These are phyloP conservation scores for Epithemia pelagica DNA, from an alignment of 108 stramenopile species.

Conservation along the genomic window DNA sequence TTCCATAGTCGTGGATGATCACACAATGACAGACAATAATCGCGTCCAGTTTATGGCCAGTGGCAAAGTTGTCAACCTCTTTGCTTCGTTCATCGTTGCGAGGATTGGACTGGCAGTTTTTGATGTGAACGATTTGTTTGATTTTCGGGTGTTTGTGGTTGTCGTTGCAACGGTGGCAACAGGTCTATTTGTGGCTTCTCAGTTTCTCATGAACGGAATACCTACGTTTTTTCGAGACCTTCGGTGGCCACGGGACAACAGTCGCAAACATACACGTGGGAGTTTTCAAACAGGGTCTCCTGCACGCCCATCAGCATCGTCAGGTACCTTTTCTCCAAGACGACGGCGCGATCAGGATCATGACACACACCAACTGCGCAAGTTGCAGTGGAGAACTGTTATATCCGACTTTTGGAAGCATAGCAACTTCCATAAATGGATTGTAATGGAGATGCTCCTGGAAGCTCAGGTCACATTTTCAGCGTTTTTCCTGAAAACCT, in stretches of 20 bases:
- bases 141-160: slow-evolving; percentile 19
- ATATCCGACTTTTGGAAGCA: slow-evolving; percentile 15
- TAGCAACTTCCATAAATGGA: slow-evolving; percentile 24
- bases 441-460: slow-evolving; percentile 33
- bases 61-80: slow-evolving; percentile 20
- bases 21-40: slow-evolving; percentile 18
- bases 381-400: slow-evolving; percentile 12
- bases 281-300: too few species aligned
- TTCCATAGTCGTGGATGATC: slow-evolving; percentile 22
- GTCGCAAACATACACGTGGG: too few species aligned
- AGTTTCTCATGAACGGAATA: slow-evolving; percentile 7
- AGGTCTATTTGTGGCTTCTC: slow-evolving; percentile 15
- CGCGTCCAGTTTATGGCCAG: slow-evolving; percentile 22
- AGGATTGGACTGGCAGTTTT: slow-evolving; percentile 21
- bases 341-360: neutral
- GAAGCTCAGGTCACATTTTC: slow-evolving; percentile 23
- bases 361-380: slow-evolving; percentile 3
- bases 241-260: neutral
- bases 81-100: slow-evolving; percentile 20
- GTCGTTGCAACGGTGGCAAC: slow-evolving; percentile 7
- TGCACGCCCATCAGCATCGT: neutral
- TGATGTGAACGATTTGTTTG: slow-evolving; percentile 16
- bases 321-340: neutral
- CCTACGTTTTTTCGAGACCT: neutral
- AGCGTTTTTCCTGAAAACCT: slow-evolving; percentile 21